Evolutionary conservation across 1,284 basidiomycete species (phyloP).

Genomic region (Heterobasidion occidentale): DNA sequence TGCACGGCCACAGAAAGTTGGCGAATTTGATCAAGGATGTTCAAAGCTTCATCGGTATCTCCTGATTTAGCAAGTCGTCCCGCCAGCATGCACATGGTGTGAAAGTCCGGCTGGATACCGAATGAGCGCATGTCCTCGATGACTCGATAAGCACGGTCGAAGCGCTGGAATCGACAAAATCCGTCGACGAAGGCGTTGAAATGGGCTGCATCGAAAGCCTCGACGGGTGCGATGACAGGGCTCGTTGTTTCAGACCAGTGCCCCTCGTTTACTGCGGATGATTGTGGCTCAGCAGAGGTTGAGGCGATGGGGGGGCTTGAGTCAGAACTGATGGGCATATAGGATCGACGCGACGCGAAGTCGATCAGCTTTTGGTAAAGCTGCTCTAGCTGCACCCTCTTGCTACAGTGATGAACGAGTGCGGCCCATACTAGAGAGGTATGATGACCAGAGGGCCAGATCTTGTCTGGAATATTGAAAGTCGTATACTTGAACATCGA

Average conservation of each 20-base stretch:
- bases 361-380: not conserved
- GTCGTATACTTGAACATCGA: conserved; percentile 1
- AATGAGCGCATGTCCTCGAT: not conserved
- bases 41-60: not conserved
- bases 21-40: not conserved
- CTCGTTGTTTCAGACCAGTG: not conserved
- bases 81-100: not conserved
- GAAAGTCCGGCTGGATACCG: not conserved
- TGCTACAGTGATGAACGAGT: conserved; percentile 8
- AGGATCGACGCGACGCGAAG: not conserved
- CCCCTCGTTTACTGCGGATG: not conserved
- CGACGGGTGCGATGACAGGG: conserved; percentile 5
- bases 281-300: no score
- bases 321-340: not conserved
- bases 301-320: no score
- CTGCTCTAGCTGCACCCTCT: not conserved
- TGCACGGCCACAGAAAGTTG: not conserved
- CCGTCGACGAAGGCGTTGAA: conserved; percentile 20
- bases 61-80: not conserved
- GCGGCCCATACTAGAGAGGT: conserved; percentile 31
- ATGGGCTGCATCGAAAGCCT: conserved; percentile 14
- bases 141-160: not conserved
- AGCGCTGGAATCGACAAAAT: conserved; percentile 6
- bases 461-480: conserved; percentile 15
- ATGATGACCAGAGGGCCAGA: conserved; percentile 25